These are phyloP conservation scores for Penicillium crustosum DNA, from an alignment of 2,329 filamentous ascomycete species.

Conservation along the genomic window DNA sequence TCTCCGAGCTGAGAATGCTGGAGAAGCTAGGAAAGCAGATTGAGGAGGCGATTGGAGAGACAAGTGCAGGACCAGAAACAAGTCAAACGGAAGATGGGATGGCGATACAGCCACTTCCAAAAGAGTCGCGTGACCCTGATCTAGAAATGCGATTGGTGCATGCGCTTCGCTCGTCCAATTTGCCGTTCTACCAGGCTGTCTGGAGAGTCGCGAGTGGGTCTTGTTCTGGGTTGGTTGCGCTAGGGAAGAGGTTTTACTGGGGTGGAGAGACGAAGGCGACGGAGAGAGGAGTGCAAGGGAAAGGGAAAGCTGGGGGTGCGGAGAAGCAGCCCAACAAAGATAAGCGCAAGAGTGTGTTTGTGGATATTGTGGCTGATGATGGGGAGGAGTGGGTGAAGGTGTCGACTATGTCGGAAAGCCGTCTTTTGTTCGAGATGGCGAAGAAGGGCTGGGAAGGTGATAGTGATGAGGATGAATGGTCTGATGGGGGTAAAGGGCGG, in stretches of 20 bases:
- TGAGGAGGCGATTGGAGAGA: constrained; percentile 7
- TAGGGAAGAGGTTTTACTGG: constrained; percentile 59
- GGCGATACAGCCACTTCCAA: not conserved
- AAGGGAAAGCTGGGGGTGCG: constrained; percentile 10
- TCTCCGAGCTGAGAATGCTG: constrained; percentile 51
- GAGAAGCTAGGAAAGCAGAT: constrained; percentile 43
- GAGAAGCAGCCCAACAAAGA: constrained; percentile 36
- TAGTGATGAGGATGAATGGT: constrained; percentile 48
- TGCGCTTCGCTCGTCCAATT: constrained; percentile 63
- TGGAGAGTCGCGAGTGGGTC: constrained; percentile 61
- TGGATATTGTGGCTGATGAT: constrained; percentile 64
- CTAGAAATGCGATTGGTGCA: constrained; percentile 48
- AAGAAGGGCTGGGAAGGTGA: constrained; percentile 63
- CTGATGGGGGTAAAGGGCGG: constrained; percentile 25
- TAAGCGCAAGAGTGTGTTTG: constrained; percentile 54
- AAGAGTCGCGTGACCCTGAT: constrained; percentile 18
- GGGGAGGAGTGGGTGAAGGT: constrained; percentile 69
- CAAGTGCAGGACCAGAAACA: constrained; percentile 2
- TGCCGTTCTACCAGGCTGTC: constrained; percentile 63
- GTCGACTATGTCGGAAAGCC: constrained; percentile 62
- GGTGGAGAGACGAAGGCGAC: constrained; percentile 20
- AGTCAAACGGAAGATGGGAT: constrained; percentile 21
- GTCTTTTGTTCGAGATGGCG: constrained; percentile 66
- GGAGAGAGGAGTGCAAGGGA: constrained; percentile 8
- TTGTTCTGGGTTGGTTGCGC: constrained; percentile 56